Evolutionary conservation across 495 filamentous ascomycete genomes (phyloP).

Genomic region (Penicillium pulvis): DNA sequence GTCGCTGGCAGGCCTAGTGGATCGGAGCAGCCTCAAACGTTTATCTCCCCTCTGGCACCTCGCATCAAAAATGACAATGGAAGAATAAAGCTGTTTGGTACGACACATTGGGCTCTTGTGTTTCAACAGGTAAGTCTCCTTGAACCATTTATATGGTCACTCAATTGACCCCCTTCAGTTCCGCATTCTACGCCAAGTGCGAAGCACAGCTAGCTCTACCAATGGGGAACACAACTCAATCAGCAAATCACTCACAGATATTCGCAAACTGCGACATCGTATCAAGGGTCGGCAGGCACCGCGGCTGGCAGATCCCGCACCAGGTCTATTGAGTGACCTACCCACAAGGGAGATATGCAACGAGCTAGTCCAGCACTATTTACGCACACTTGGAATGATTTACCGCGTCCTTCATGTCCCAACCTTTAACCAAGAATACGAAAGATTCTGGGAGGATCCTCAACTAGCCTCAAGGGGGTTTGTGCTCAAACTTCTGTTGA

Average conservation of each 20-base stretch:
- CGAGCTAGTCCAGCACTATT: conserved; percentile 33
- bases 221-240: conserved; percentile 23
- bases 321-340: conserved; percentile 17
- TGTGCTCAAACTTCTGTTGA: conserved; percentile 39
- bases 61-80: conserved; percentile 18
- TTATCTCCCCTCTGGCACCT: conserved; percentile 17
- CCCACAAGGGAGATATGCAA: conserved; percentile 24
- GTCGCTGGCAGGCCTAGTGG: background rate
- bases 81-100: conserved; percentile 43
- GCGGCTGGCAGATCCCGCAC: conserved; percentile 18
- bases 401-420: conserved; percentile 60
- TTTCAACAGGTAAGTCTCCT: conserved; percentile 38
- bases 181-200: conserved; percentile 18
- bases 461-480: conserved; percentile 27
- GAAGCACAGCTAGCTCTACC: conserved; percentile 11
- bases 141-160: background rate
- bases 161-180: conserved; percentile 15
- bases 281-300: conserved; percentile 24
- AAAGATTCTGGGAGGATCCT: conserved; percentile 43
- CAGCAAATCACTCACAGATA: conserved; percentile 33
- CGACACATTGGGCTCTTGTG: conserved; percentile 44
- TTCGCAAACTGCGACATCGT: conserved; percentile 18
- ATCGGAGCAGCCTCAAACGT: conserved; percentile 14
- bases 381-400: conserved; percentile 44
- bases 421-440: conserved; percentile 53